Evolutionary conservation across 495 filamentous ascomycete genomes (phyloP), one percentile per base, ranked within the genome.

Genomic region (Aspergillus incahuasiensis): DNA sequence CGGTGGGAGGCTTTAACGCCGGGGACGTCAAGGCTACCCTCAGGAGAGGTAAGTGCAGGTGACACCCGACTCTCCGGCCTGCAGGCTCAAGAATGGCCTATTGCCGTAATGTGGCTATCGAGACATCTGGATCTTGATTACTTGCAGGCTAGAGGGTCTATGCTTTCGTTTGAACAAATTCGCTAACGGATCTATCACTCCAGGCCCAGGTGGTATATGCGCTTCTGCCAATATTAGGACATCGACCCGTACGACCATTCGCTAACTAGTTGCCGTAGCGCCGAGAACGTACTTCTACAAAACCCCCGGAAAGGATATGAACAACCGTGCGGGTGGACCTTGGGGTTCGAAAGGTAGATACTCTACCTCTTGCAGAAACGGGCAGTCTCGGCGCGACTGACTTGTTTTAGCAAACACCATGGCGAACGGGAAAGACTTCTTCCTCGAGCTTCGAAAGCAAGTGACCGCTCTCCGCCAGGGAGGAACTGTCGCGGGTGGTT

Each of bases 281-380:
- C 53, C 66, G 30, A 73, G 70, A 61, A 48, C 68, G 13, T 48
- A 60, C 49, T 53, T 63, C 43, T 80, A 79, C 61, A 79, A 75
- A 53, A 61, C 68, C 9, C 50, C 63, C 4, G 69, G 67, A 7
- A 76, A 79, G 50, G 72, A 76, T 24, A 54, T 64, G 18, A 72
- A 70, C 47, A 74, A 66, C 53, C 63, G 71, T 63, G 60, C 69
- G 2, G 63, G 70, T 32, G 68, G 71, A 39, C 71, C 79, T 32
- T 79, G 78, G 77, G 76, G 71, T n/a, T 68, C 74, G 15, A 81
- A 80, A 58, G 60, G 79, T 81, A 72, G n/a, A n/a, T n/a, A n/a
- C n/a, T n/a, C n/a, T n/a, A n/a, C n/a, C n/a, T n/a, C n/a, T n/a
- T n/a, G n/a, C n/a, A n/a, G n/a, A n/a, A n/a, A n/a, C n/a, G n/a